Conservation (phyloP, 108 stramenopile species). For the Fistulifera pelliculosa region DNA sequence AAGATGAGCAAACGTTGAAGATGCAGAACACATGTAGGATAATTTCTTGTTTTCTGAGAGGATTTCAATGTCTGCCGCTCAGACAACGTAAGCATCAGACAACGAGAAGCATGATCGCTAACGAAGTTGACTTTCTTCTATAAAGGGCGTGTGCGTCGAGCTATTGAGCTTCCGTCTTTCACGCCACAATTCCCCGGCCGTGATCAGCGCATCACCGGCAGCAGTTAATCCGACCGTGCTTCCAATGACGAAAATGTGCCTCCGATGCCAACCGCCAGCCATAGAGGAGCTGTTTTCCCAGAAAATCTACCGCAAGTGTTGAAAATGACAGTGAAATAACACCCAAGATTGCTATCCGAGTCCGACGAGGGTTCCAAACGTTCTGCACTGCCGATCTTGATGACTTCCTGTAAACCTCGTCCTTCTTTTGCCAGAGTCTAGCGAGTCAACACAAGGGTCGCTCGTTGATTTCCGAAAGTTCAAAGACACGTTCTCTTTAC, state of each 20-base stretch:
- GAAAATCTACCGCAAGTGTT: slow-evolving; percentile 22
- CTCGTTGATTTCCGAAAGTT: slow-evolving; percentile 2
- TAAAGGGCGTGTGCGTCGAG: too few relatives aligned
- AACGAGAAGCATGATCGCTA: too few relatives aligned
- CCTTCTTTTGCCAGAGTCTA: not conserved
- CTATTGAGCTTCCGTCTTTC: slow-evolving; percentile 1
- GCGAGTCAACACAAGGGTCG: slow-evolving; percentile 16
- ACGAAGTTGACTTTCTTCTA: too few relatives aligned
- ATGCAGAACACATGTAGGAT: too few relatives aligned
- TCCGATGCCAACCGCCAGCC: slow-evolving; percentile 41
- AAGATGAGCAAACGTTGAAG: too few relatives aligned
- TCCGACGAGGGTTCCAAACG: not conserved
- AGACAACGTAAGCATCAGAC: too few relatives aligned
- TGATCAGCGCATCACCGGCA: not conserved
- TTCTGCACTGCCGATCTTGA: not conserved
- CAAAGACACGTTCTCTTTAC: slow-evolving; percentile 27
- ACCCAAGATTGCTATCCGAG: slow-evolving; percentile 13
- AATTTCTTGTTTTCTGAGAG: too few relatives aligned
- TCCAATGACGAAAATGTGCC: slow-evolving; percentile 37
- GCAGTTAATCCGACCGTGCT: slow-evolving; percentile 24
- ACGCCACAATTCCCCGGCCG: not conserved
- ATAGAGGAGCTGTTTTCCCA: slow-evolving; percentile 40
- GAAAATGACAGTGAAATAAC: slow-evolving; percentile 28
- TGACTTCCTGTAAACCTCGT: not conserved
- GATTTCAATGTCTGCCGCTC: too few relatives aligned